phyloP scores from a whole-genome alignment of 2,329 filamentous ascomycete genomes.

The Aspergillus calidoustus region DNA sequence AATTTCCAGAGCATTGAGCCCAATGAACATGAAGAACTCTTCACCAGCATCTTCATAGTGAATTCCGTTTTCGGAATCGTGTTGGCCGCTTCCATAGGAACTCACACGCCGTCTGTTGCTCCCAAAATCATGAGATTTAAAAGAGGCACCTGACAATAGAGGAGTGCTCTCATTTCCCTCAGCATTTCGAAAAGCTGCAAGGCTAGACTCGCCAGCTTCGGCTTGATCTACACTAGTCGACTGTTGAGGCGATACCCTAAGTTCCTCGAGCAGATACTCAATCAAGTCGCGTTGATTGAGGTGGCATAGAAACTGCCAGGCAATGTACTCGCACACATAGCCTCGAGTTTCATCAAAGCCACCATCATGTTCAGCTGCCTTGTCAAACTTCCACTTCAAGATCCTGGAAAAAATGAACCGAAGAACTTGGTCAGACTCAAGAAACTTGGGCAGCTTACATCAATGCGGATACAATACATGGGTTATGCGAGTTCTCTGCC shows the following conservation, averaged over 20 bases:
- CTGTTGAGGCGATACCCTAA: slow-evolving; percentile 37
- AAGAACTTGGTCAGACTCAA: neutral
- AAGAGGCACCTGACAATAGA: slow-evolving; percentile 33
- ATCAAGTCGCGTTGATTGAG: slow-evolving; percentile 62
- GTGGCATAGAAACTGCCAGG: slow-evolving; percentile 64
- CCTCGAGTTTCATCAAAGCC: slow-evolving; percentile 61
- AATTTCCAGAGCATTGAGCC: slow-evolving; percentile 85
- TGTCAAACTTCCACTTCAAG: slow-evolving; percentile 60
- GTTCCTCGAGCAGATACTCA: slow-evolving; percentile 60
- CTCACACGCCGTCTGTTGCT: slow-evolving; percentile 40
- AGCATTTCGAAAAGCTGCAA: slow-evolving; percentile 14
- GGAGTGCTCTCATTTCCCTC: slow-evolving; percentile 35
- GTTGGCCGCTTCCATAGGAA: slow-evolving; percentile 56
- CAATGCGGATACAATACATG: slow-evolving; percentile 52
- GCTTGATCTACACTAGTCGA: slow-evolving; percentile 25
- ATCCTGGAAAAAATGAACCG: slow-evolving; percentile 47
- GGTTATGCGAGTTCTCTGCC: slow-evolving; percentile 49
- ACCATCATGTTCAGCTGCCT: slow-evolving; percentile 56
- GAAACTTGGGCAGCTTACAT: slow-evolving; percentile 48
- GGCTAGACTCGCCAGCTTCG: slow-evolving; percentile 28
- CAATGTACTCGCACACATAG: slow-evolving; percentile 64
- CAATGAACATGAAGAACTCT: slow-evolving; percentile 71
- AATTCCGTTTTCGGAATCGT: slow-evolving; percentile 32
- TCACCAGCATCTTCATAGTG: slow-evolving; percentile 61
- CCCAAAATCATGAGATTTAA: slow-evolving; percentile 33